Evolutionary conservation across 768 basidiomycete genomes (phyloP).

Genomic region (Tricholomella constricta): DNA sequence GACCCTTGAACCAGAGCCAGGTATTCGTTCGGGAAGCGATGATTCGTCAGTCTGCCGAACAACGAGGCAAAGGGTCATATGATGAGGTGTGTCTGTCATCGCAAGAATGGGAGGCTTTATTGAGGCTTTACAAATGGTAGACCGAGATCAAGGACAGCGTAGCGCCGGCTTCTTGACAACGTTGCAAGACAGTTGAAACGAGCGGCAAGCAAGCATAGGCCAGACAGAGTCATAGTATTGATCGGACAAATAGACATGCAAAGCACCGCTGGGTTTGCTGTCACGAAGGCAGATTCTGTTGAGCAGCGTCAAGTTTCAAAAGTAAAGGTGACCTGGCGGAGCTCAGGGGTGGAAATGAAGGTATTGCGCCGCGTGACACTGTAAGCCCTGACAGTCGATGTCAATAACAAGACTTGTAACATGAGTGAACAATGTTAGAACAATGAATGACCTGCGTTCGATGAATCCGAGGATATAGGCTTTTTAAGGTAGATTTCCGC

Average conservation of each 20-base stretch:
- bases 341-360: background rate
- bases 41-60: conserved; percentile 6
- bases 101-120: too few species aligned
- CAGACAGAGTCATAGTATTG: background rate
- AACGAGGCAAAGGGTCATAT: conserved; percentile 7
- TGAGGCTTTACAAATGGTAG: background rate
- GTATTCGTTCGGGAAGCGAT: too few species aligned
- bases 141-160: conserved; percentile 1
- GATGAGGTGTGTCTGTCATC: background rate
- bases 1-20: too few species aligned
- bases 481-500: background rate
- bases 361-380: background rate
- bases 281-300: background rate
- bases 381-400: background rate
- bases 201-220: background rate
- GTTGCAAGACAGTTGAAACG: background rate
- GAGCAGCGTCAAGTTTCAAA: background rate
- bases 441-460: background rate
- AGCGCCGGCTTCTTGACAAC: too few species aligned
- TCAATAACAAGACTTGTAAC: background rate
- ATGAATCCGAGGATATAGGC: background rate
- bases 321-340: too few species aligned
- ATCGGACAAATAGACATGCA: background rate
- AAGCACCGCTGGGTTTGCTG: background rate
- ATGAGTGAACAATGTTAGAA: too few species aligned